These are phyloP conservation scores for Lepiota subincarnata DNA, from an alignment of 768 basidiomycete genomes.

Conservation along the genomic window DNA sequence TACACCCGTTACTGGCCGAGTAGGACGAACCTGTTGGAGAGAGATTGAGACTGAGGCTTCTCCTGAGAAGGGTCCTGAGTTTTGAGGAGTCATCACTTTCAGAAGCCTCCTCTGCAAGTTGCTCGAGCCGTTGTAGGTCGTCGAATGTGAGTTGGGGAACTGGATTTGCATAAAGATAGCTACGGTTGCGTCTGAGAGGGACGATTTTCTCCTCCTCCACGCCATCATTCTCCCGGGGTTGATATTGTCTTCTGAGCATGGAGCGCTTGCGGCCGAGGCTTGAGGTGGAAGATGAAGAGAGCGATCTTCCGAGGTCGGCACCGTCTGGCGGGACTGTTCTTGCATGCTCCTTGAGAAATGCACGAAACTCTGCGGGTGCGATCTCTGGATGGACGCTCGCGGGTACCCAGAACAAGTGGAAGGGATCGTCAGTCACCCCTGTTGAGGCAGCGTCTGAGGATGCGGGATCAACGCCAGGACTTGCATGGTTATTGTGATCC, in stretches of 20 bases:
- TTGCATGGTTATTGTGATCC: slow-evolving; percentile 23
- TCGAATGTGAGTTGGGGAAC: slow-evolving; percentile 88
- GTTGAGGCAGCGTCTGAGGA: slow-evolving; percentile 25
- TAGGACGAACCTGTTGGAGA: slow-evolving; percentile 74
- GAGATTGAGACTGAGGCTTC: slow-evolving; percentile 85
- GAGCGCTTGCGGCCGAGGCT: slow-evolving; percentile 81
- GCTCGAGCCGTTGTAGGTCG: slow-evolving; percentile 93
- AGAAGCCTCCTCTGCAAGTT: slow-evolving; percentile 87
- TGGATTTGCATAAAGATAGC: slow-evolving; percentile 56
- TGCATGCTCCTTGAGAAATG: slow-evolving; percentile 92
- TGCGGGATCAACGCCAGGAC: slow-evolving; percentile 14
- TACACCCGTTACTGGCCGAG: slow-evolving; percentile 6
- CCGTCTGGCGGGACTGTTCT: slow-evolving; percentile 52
- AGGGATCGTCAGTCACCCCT: slow-evolving; percentile 65
- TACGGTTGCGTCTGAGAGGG: slow-evolving; percentile 64
- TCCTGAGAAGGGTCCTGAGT: slow-evolving; percentile 72
- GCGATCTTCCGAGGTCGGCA: slow-evolving; percentile 19
- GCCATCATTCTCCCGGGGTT: slow-evolving; percentile 73
- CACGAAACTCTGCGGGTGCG: slow-evolving; percentile 92
- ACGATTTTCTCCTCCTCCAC: slow-evolving; percentile 65
- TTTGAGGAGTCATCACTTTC: slow-evolving; percentile 76
- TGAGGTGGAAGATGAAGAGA: slow-evolving; percentile 36
- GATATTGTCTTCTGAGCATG: slow-evolving; percentile 93
- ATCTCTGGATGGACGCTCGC: slow-evolving; percentile 96
- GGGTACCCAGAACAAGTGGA: slow-evolving; percentile 97